A percentile compares a stretch with the other conserved stretches of the same genome.
phyloP scores from a whole-genome alignment of 805 yeast species.

The Myxozyma udenii region DNA sequence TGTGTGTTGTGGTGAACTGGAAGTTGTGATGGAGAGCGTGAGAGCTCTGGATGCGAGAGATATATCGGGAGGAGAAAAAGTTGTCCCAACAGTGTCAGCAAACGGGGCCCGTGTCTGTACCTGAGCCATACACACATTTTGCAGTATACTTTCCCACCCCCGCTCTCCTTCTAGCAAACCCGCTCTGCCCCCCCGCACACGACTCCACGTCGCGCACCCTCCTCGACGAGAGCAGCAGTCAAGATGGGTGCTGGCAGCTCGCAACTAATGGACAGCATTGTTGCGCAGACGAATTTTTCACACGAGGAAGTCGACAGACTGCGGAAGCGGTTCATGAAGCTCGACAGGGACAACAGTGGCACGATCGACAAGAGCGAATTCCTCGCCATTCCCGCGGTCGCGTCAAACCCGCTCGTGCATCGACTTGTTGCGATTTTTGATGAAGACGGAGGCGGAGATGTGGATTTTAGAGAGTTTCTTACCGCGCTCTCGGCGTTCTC shows the following conservation, averaged over 20 bases:
- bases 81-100: neutral
- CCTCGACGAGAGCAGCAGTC: neutral
- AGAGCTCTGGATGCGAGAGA: neutral
- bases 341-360: conserved; percentile 90
- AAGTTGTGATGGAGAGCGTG: neutral
- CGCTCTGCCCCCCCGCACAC: too few relatives aligned
- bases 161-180: too few relatives aligned
- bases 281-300: conserved; percentile 83
- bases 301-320: conserved; percentile 88
- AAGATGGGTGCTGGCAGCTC: conserved; percentile 63
- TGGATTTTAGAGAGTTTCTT: conserved; percentile 93
- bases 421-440: conserved; percentile 93
- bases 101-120: neutral
- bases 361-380: conserved; percentile 89
- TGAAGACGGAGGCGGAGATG: conserved; percentile 85
- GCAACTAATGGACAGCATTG: conserved; percentile 60
- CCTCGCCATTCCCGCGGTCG: conserved; percentile 86
- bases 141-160: too few relatives aligned
- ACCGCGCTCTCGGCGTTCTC: conserved; percentile 83
- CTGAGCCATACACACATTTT: too few relatives aligned
- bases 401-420: conserved; percentile 82
- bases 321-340: conserved; percentile 88
- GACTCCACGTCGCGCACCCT: too few relatives aligned
- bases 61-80: conserved; percentile 12
- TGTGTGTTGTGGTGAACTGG: neutral